Percentiles rank a stretch among this genome's conserved stretches.
phyloP scores from a whole-genome alignment of 495 filamentous ascomycete genomes.

The Hypomontagnella monticulosa region DNA sequence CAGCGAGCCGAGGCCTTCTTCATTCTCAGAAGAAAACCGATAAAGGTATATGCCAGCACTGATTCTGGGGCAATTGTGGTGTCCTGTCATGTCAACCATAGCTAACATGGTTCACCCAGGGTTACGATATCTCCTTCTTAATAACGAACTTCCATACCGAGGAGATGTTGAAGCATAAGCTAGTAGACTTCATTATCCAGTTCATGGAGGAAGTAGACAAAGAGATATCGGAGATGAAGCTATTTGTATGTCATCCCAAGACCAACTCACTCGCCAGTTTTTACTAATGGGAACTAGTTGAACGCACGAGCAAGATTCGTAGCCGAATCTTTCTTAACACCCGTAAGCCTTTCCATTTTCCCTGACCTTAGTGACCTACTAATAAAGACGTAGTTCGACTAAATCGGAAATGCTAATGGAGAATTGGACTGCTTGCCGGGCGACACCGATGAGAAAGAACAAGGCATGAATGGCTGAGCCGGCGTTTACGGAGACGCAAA shows the following conservation, averaged over 20 bases:
- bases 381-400: constrained; percentile 44
- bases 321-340: constrained; percentile 96
- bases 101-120: constrained; percentile 60
- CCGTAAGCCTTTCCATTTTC: constrained; percentile 64
- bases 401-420: constrained; percentile 3
- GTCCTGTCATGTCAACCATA: background rate
- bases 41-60: constrained; percentile 74
- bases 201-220: constrained; percentile 99
- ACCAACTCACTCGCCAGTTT: background rate
- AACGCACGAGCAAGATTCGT: constrained; percentile 98
- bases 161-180: constrained; percentile 96
- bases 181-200: constrained; percentile 98
- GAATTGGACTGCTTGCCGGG: background rate
- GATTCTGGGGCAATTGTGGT: background rate
- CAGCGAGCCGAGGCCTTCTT: constrained; percentile 98
- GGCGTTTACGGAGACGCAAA: constrained; percentile 15
- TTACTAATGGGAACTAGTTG: constrained; percentile 66
- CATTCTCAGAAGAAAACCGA: constrained; percentile 91
- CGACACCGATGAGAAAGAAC: constrained; percentile 18
- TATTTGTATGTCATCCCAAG: constrained; percentile 78
- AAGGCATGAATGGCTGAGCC: constrained; percentile 17
- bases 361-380: background rate
- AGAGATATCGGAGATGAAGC: constrained; percentile 99
- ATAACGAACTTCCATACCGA: constrained; percentile 99
- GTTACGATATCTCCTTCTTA: constrained; percentile 98